Evolutionary conservation across 305 asterid species (phyloP).

Genomic region (Fraxinus velutina): DNA sequence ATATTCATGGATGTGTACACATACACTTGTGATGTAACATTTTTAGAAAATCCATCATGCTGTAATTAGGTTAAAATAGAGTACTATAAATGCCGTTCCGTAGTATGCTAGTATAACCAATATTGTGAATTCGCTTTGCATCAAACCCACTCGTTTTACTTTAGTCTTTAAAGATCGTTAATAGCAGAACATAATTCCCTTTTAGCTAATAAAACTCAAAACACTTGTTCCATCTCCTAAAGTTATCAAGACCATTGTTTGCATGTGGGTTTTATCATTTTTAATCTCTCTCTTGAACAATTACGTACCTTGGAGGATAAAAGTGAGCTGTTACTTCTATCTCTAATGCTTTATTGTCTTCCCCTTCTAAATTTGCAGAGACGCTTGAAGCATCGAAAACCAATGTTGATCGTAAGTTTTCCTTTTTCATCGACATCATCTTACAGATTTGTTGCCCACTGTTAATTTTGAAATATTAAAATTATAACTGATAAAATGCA

Average conservation of each 20-base stretch:
- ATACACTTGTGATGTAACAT: not conserved
- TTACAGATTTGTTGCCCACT: not conserved
- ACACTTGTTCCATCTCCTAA: not conserved
- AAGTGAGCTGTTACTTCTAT: not conserved
- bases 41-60: not conserved
- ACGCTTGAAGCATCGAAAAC: conserved; percentile 76
- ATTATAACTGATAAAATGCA: conserved; percentile 8
- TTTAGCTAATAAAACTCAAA: not conserved
- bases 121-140: not conserved
- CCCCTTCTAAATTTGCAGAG: conserved; percentile 54
- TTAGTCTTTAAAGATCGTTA: not conserved
- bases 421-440: conserved; percentile 11
- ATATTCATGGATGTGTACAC: not conserved
- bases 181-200: not conserved
- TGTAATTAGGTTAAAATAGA: not conserved
- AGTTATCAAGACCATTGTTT: not conserved
- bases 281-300: not conserved
- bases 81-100: not conserved
- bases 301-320: not conserved
- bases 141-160: not conserved
- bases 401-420: conserved; percentile 78
- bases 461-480: not conserved
- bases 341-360: conserved; percentile 17
- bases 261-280: not conserved
- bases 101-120: not conserved